Percentiles rank a stretch among this genome's conserved stretches.
phyloP scores from a whole-genome alignment of 2,329 filamentous ascomycete species.

The Pyrenochaeta sp. region DNA sequence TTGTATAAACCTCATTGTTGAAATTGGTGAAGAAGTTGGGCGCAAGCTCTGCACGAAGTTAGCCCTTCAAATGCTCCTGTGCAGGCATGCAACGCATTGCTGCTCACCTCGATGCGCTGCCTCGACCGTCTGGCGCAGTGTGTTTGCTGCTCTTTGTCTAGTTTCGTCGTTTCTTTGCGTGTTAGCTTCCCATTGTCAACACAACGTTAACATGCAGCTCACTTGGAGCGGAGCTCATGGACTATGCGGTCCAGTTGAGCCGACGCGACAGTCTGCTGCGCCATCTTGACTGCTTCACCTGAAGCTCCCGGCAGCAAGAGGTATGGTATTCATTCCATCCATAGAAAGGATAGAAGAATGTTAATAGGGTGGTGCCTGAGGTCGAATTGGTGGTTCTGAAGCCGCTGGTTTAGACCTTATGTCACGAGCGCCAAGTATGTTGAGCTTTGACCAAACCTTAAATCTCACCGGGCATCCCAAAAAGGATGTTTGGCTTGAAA shows the following conservation, averaged over 20 bases:
- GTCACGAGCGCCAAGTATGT: conserved; percentile 30
- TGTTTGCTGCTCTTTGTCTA: conserved; percentile 54
- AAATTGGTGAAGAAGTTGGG: conserved; percentile 79
- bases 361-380: conserved; percentile 6
- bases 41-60: conserved; percentile 69
- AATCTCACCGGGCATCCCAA: conserved; percentile 9
- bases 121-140: conserved; percentile 54
- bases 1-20: conserved; percentile 71
- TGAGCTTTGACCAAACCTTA: conserved; percentile 23
- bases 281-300: conserved; percentile 50
- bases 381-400: conserved; percentile 24
- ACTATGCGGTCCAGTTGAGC: conserved; percentile 62
- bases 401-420: conserved; percentile 24
- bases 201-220: conserved; percentile 22
- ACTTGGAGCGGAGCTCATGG: conserved; percentile 66
- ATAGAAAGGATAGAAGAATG: conserved; percentile 40
- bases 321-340: conserved; percentile 35
- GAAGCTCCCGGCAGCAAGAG: conserved; percentile 41
- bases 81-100: conserved; percentile 17
- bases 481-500: background rate
- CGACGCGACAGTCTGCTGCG: conserved; percentile 44
- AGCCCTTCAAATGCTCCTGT: conserved; percentile 24
- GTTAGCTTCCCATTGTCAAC: conserved; percentile 19
- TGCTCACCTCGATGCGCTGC: conserved; percentile 56
- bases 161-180: conserved; percentile 54